Base-by-base conservation (phyloP, 805 yeast genomes). In the Ogataea populi-albae region DNA sequence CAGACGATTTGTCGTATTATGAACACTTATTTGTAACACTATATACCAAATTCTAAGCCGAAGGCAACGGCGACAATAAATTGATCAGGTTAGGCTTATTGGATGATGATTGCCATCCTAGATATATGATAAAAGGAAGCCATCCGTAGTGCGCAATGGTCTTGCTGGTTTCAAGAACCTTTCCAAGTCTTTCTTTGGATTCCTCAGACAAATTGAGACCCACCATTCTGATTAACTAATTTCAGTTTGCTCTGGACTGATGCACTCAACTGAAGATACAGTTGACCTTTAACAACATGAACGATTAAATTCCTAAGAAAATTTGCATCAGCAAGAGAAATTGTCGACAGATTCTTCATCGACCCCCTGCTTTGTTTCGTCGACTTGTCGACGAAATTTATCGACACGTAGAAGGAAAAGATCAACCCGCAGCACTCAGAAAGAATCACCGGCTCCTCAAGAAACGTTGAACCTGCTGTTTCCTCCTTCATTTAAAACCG, bases 111-210 rank as follows among this genome's bases (percentile, higher is more conserved):
- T 75, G 62, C 88, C 88, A 83, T 31, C 93, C 98, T 52, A 93
- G 69, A 71, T 93, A 93, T 58, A 93, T 71, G 48, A 93, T 81
- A 59, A 93, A 84, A 38, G 98, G 98, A 54, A 93, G 81, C 86
- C 95, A 93, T 30, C 98, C 97, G 65, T 88, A 93, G 66, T 94
- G 98, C 40, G 91, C 85, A 55, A 83, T 74, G 35, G 86, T 84
- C 60, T 87, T 86, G 47, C 96, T 79, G 52, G 86, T 71, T 52
- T 85, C 94, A 50, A 88, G 68, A 46, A 89, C 68, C 62, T 81
- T 86, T 61, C 81, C 67, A 63, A 93, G 76, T 68, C 98, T 87
- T 70, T 93, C 98, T 76, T 67, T 68, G 20, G 73, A 65, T 51
- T 69, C 74, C 60, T 69, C 73, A 25, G 73, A 67, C 34, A 69